These are phyloP conservation scores for Rhizopogon vesiculosus DNA, from an alignment of 768 basidiomycete species.

Conservation along the genomic window DNA sequence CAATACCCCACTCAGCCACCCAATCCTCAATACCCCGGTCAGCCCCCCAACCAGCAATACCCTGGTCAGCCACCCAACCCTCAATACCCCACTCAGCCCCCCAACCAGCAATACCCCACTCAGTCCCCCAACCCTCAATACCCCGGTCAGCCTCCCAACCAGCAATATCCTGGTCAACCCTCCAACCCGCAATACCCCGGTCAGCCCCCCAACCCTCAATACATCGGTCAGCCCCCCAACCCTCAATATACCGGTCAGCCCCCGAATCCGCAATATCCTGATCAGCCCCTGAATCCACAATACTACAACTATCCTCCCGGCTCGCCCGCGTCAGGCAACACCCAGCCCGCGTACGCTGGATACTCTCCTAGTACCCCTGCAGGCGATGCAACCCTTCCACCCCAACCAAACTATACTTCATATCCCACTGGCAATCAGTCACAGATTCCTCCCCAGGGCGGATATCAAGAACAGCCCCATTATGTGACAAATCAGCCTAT, in stretches of 20 bases:
- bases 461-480: slow-evolving; percentile 6
- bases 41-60: neutral
- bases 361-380: slow-evolving; percentile 7
- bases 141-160: neutral
- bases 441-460: slow-evolving; percentile 4
- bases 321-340: neutral
- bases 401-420: slow-evolving; percentile 12
- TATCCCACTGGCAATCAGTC: slow-evolving; percentile 12
- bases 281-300: neutral
- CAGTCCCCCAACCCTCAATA: neutral
- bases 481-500: slow-evolving; percentile 2
- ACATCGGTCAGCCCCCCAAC: neutral
- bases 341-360: slow-evolving; percentile 1
- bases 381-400: slow-evolving; percentile 4
- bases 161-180: neutral
- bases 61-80: neutral
- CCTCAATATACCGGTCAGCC: slow-evolving; percentile 5
- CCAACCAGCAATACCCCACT: neutral
- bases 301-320: slow-evolving; percentile 3
- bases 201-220: neutral
- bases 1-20: neutral
- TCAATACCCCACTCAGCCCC: slow-evolving; percentile 2
- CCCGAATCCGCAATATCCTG: slow-evolving; percentile 1
- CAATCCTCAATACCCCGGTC: neutral
- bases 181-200: neutral